Percentiles rank a stretch among this genome's conserved stretches.
phyloP scores from a whole-genome alignment of 176 grass and related monocot genomes.

The Zea mays region DNA sequence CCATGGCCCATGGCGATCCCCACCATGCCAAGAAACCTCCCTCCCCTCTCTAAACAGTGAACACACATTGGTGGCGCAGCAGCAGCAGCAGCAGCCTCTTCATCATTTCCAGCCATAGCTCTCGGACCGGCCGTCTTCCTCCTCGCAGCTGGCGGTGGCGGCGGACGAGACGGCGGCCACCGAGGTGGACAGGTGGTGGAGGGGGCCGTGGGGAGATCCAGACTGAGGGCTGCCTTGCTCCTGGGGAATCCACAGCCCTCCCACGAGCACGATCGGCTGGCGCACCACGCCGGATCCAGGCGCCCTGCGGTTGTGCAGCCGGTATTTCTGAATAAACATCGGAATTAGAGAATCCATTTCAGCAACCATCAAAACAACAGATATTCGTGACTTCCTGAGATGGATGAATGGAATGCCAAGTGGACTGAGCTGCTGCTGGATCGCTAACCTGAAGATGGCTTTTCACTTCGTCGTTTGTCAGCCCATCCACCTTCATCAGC shows the following conservation, averaged over 20 bases:
- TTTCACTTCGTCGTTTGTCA: constrained; percentile 97
- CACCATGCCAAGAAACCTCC: too few relatives aligned
- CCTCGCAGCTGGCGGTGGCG: constrained; percentile 60
- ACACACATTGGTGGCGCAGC: too few relatives aligned
- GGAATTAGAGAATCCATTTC: constrained; percentile 17
- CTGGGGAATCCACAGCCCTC: constrained; percentile 53
- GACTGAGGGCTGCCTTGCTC: constrained; percentile 74
- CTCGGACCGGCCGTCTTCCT: constrained; percentile 75
- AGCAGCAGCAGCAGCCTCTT: neutral
- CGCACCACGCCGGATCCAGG: constrained; percentile 25
- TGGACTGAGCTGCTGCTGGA: neutral
- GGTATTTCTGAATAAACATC: constrained; percentile 75
- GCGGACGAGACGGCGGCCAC: constrained; percentile 55
- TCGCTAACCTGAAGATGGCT: constrained; percentile 94
- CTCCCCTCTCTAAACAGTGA: constrained; percentile 8
- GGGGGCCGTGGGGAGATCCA: constrained; percentile 64
- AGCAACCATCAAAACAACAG: neutral
- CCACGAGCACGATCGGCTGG: constrained; percentile 48
- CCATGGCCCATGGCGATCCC: too few relatives aligned
- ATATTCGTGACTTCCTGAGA: neutral
- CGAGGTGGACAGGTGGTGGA: constrained; percentile 56
- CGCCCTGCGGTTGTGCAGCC: constrained; percentile 69
- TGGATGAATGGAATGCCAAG: neutral
- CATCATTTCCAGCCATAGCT: constrained; percentile 81
- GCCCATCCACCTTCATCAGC: constrained; percentile 89